Evolutionary conservation across 73 alveolate species (phyloP).

Genomic region (Paramecium tetraurelia): DNA sequence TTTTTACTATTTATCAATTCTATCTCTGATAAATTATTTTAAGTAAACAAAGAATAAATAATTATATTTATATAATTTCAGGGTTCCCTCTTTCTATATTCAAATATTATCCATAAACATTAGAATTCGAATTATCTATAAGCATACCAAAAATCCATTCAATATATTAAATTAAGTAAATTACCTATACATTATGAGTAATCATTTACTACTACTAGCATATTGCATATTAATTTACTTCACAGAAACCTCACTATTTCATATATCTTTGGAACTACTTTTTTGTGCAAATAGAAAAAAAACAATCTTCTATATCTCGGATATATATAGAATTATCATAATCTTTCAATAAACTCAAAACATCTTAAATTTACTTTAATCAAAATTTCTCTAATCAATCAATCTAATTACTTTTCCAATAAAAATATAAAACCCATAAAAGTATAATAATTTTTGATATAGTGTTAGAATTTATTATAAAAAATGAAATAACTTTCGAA

Average conservation of each 20-base stretch:
- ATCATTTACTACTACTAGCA: background rate
- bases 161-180: background rate
- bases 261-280: slow-evolving; percentile 84
- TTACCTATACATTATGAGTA: background rate
- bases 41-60: background rate
- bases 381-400: no score
- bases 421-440: no score
- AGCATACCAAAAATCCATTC: slow-evolving; percentile 82
- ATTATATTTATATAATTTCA: slow-evolving; percentile 26
- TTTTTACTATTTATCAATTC: background rate
- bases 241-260: no score
- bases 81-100: slow-evolving; percentile 89
- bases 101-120: slow-evolving; percentile 86
- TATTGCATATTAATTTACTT: no score
- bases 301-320: no score
- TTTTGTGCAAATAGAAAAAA: slow-evolving; percentile 76
- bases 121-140: slow-evolving; percentile 96
- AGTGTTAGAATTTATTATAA: no score
- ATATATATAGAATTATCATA: no score
- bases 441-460: no score
- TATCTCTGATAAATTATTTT: background rate
- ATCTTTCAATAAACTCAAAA: no score
- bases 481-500: no score
- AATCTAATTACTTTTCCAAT: no score
- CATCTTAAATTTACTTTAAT: no score